Conservation (phyloP, 106 monocot species). For the Dendrobium chrysotoxum region DNA sequence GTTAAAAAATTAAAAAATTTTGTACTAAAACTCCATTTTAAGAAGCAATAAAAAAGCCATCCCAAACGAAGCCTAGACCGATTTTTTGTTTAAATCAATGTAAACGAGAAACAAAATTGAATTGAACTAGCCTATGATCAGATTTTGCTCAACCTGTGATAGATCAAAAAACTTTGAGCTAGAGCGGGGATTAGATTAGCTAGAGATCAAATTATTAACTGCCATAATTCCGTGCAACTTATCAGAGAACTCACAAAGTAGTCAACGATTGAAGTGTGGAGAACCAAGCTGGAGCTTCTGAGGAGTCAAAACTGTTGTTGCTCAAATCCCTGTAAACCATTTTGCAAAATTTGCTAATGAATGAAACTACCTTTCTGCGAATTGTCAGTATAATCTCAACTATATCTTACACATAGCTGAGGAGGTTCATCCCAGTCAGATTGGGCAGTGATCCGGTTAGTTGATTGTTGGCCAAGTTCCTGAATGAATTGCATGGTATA, state of each 20-base stretch:
- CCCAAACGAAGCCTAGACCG: no score
- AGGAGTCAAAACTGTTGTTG: constrained; percentile 62
- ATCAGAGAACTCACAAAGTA: constrained; percentile 52
- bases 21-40: no score
- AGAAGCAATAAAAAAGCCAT: no score
- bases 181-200: no score
- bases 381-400: background rate
- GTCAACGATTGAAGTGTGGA: constrained; percentile 37
- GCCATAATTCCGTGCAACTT: background rate
- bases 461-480: constrained; percentile 74
- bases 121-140: no score
- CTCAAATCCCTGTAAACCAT: constrained; percentile 65
- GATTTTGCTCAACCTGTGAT: no score
- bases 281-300: constrained; percentile 64
- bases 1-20: no score
- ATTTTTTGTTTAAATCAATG: no score
- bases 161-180: no score
- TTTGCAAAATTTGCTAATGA: background rate
- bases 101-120: no score
- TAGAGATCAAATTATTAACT: no score
- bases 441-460: constrained; percentile 60
- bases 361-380: background rate
- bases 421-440: constrained; percentile 36
- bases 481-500: constrained; percentile 17
- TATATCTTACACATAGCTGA: constrained; percentile 61